These are phyloP conservation scores for Talaromyces albobiverticillius DNA, from an alignment of 2,329 filamentous ascomycete species.

Conservation along the genomic window DNA sequence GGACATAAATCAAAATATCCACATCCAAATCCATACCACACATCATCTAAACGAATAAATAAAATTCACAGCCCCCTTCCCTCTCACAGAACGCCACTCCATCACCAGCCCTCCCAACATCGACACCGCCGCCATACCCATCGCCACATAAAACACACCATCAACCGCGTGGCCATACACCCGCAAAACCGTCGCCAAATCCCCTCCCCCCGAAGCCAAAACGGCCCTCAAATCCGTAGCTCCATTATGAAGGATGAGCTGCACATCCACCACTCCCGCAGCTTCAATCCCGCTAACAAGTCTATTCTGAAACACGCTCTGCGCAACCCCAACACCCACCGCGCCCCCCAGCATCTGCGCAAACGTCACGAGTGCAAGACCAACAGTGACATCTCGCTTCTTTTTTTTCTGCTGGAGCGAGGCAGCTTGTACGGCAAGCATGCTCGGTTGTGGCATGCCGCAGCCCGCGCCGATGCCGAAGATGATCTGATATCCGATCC, in stretches of 20 bases:
- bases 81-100: slow-evolving; percentile 40
- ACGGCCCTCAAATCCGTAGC: background rate
- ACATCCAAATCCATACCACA: no score
- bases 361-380: slow-evolving; percentile 35
- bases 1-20: no score
- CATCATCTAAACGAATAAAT: background rate
- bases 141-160: slow-evolving; percentile 4
- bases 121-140: slow-evolving; percentile 33
- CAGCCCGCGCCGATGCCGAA: slow-evolving; percentile 21
- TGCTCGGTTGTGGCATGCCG: slow-evolving; percentile 31
- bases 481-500: slow-evolving; percentile 25
- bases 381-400: slow-evolving; percentile 29
- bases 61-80: background rate
- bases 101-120: slow-evolving; percentile 33
- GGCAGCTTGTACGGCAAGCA: slow-evolving; percentile 33
- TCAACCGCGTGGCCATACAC: slow-evolving; percentile 5
- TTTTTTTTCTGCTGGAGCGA: slow-evolving; percentile 27
- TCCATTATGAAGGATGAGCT: slow-evolving; percentile 14
- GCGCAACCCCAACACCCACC: slow-evolving; percentile 34
- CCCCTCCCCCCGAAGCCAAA: slow-evolving; percentile 13
- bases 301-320: slow-evolving; percentile 38
- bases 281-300: slow-evolving; percentile 25
- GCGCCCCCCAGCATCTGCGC: slow-evolving; percentile 36
- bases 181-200: background rate
- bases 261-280: slow-evolving; percentile 23